Base-by-base conservation (phyloP, 148 eudicot species). In the Rhododendron vialii region DNA sequence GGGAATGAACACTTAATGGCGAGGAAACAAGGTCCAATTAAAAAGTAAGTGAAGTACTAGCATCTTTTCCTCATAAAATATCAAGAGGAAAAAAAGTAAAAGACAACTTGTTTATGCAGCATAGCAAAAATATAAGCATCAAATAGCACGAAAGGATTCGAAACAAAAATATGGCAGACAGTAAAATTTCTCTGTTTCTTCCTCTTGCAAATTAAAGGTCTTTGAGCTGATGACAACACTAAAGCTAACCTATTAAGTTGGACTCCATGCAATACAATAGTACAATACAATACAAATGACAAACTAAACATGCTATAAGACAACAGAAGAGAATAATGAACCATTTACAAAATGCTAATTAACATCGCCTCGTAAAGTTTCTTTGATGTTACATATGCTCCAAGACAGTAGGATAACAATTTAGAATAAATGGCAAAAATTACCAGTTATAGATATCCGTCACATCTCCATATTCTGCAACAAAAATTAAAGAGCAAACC, bases 391-490 rank as follows among this genome's bases (percentile, higher is more conserved):
- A 48, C 6, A 51, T 38, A 81, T 73, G 77, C 33, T 81, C 6
- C 69, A 86, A 38, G 65, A 76, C 14, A 51, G 59, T 15, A 59
- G 45, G 2, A 67, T 4, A 82, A 38, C 33, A 41, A 75, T n/a
- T 69, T 43, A 36, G 30, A n/a, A 80, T 50, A 50, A 26, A 55
- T 69, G 53, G 20, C 86, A 77, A 57, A 82, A 85, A 85, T 86
- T 92, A 97, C 99, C 99, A 97, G 93, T 84, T 97, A 91, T 97
- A 97, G 80, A 97, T 91, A 94, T 95, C 94, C 13, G 99, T 97
- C 91, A 97, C 94, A 87, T 97, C 99, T 89, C 99, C 99, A 82
- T 94, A 97, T 90, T 97, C 99, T 97, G 96, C 88, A 86, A 84
- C 35, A 80, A 85, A 75, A 69, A 57, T 43, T 51, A 33, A 86